These are phyloP conservation scores for Adansonia gregorii DNA, from an alignment of 441 rosid genomes.

Conservation along the genomic window DNA sequence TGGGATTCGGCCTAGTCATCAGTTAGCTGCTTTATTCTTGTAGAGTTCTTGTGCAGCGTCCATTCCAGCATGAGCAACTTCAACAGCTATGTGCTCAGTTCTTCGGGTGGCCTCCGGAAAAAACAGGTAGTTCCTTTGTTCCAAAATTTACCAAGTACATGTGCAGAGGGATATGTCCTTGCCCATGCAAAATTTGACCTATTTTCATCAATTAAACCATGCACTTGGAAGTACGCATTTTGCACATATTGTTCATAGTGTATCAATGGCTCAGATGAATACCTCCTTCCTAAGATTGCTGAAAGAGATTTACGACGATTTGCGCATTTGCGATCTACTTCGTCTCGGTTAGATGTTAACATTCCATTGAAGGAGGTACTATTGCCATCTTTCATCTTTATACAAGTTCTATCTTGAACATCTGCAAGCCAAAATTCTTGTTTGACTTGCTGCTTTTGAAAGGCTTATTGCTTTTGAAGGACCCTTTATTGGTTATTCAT, in stretches of 20 bases:
- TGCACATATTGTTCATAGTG: not conserved
- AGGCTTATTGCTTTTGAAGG: not conserved
- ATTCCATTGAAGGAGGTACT: constrained; percentile 57
- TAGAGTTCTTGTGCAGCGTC: constrained; percentile 67
- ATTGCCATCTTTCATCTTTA: constrained; percentile 15
- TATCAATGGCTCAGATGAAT: constrained; percentile 63
- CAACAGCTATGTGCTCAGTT: constrained; percentile 65
- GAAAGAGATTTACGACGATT: constrained; percentile 80
- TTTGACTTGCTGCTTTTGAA: not conserved
- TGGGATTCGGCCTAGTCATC: not conserved
- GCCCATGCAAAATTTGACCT: constrained; percentile 13
- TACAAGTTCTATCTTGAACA: constrained; percentile 28
- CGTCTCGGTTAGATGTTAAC: constrained; percentile 50
- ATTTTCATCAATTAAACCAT: not conserved
- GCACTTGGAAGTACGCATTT: not conserved
- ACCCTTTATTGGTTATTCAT: not conserved
- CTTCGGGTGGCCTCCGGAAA: constrained; percentile 87
- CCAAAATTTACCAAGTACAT: not conserved
- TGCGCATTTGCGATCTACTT: constrained; percentile 58
- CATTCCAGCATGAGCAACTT: constrained; percentile 59
- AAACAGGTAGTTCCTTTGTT: constrained; percentile 62
- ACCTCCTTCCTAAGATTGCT: constrained; percentile 88
- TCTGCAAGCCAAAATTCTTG: constrained; percentile 1
- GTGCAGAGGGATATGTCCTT: not conserved
- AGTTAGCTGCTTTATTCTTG: constrained; percentile 12